Evolutionary conservation across 2,329 filamentous ascomycete genomes (phyloP).

Genomic region (Ceratocystis eucalypticola): DNA sequence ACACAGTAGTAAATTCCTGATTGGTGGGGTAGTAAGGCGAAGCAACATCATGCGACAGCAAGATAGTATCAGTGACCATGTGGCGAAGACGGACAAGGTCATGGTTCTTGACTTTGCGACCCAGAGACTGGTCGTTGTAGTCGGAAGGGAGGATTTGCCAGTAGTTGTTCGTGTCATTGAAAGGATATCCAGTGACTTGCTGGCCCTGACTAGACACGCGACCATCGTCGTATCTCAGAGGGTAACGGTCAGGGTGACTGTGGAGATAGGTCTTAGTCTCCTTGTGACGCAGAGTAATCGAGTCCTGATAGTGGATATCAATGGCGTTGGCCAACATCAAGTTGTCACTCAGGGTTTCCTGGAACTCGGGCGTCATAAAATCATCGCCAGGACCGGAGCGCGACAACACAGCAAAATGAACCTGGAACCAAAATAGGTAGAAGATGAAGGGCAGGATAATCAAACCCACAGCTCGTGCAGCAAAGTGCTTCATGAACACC

Average conservation of each 20-base stretch:
- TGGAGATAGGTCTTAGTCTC: slow-evolving; percentile 94
- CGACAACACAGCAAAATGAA: slow-evolving; percentile 83
- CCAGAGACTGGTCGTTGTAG: slow-evolving; percentile 32
- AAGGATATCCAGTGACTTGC: slow-evolving; percentile 94
- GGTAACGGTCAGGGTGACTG: slow-evolving; percentile 80
- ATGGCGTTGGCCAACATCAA: slow-evolving; percentile 77
- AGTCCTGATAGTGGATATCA: slow-evolving; percentile 79
- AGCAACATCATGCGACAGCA: slow-evolving; percentile 91
- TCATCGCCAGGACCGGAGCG: slow-evolving; percentile 90
- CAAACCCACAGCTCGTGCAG: slow-evolving; percentile 69
- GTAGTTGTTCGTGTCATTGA: slow-evolving; percentile 97
- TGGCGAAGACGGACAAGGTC: slow-evolving; percentile 80
- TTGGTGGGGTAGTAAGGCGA: slow-evolving; percentile 95
- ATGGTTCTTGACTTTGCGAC: slow-evolving; percentile 61
- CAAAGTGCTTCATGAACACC: slow-evolving; percentile 80
- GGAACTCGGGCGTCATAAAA: slow-evolving; percentile 97
- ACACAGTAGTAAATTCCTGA: slow-evolving; percentile 88
- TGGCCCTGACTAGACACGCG: slow-evolving; percentile 95
- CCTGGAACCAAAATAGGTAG: slow-evolving; percentile 99
- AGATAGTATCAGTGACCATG: slow-evolving; percentile 67
- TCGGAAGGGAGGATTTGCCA: slow-evolving; percentile 78
- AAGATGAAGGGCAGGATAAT: slow-evolving; percentile 90
- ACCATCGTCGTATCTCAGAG: slow-evolving; percentile 90
- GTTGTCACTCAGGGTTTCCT: slow-evolving; percentile 93
- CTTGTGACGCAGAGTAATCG: slow-evolving; percentile 81